Conservation (phyloP, 2,329 filamentous ascomycete species). For the Endocalyx cinctus region DNA sequence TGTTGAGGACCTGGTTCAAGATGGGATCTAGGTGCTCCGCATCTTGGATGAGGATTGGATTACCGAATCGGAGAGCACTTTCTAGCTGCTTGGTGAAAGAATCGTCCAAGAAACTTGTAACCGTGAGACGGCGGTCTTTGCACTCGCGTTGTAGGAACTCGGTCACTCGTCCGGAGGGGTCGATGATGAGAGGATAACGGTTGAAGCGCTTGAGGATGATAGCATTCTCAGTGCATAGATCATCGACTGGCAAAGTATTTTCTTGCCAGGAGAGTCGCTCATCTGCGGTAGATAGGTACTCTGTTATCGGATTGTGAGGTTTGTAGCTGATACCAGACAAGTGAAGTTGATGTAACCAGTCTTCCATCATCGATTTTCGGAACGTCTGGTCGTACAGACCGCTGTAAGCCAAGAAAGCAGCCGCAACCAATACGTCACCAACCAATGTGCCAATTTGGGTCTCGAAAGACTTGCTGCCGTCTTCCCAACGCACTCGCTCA, state of each 20-base stretch:
- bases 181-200: conserved; percentile 95
- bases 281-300: conserved; percentile 94
- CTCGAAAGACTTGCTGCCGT: conserved; percentile 95
- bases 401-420: conserved; percentile 93
- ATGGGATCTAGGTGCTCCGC: conserved; percentile 96
- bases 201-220: conserved; percentile 98
- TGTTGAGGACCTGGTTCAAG: conserved; percentile 97
- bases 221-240: conserved; percentile 97
- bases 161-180: conserved; percentile 89
- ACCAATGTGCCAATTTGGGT: conserved; percentile 96
- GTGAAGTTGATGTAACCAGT: conserved; percentile 91
- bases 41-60: conserved; percentile 97
- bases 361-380: conserved; percentile 94
- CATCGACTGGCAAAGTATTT: conserved; percentile 88
- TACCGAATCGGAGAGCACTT: conserved; percentile 94
- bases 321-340: conserved; percentile 94
- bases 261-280: conserved; percentile 94
- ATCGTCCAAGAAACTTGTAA: conserved; percentile 97
- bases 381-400: conserved; percentile 98
- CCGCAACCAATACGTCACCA: conserved; percentile 92
- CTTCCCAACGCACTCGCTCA: conserved; percentile 90
- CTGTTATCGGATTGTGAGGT: conserved; percentile 86
- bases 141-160: conserved; percentile 95
- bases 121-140: conserved; percentile 87
- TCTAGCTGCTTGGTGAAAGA: conserved; percentile 98